These are phyloP conservation scores for Arthroderma sp. DNA, from an alignment of 2,329 filamentous ascomycete species.

Conservation along the genomic window DNA sequence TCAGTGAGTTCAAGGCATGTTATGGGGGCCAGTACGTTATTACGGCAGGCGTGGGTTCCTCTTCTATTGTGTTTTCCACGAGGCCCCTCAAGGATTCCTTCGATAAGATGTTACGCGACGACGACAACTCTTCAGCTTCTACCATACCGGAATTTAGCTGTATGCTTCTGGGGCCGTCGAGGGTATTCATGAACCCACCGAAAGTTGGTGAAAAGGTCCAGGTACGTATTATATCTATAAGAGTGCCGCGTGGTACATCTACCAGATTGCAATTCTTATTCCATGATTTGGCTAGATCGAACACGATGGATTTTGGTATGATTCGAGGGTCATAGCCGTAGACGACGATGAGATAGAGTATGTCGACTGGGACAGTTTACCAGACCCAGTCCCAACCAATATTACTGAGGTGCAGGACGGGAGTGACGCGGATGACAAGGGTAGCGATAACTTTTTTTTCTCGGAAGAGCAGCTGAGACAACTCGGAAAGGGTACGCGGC, in stretches of 20 bases:
- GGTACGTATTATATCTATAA: conserved; percentile 8
- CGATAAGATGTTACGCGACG: conserved; percentile 11
- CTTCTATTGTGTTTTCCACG: conserved; percentile 10
- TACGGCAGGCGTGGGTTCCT: conserved; percentile 8
- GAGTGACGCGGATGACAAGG: conserved; percentile 8
- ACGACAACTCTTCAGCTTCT: conserved; percentile 9
- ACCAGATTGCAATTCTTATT: conserved; percentile 6
- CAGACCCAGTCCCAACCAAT: conserved; percentile 3
- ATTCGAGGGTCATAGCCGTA: conserved; percentile 10
- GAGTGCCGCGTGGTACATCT: conserved; percentile 7
- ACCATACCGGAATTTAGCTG: conserved; percentile 9
- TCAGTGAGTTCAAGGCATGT: conserved; percentile 12
- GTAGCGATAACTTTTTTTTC: conserved; percentile 9
- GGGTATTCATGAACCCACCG: conserved; percentile 8
- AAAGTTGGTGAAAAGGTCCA: conserved; percentile 11
- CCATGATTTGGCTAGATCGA: conserved; percentile 9
- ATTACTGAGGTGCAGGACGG: conserved; percentile 8
- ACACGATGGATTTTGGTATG: conserved; percentile 10
- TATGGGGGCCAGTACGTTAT: conserved; percentile 10
- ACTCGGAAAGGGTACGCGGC: conserved; percentile 11
- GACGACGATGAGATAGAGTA: conserved; percentile 11
- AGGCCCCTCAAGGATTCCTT: conserved; percentile 11
- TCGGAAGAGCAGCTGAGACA: conserved; percentile 10
- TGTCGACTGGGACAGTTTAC: conserved; percentile 9
- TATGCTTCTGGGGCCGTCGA: conserved; percentile 10